Percentiles rank a stretch among this genome's conserved stretches.
Evolutionary conservation across 2,329 filamentous ascomycete genomes (phyloP).

Genomic region (Cryphonectria japonica): DNA sequence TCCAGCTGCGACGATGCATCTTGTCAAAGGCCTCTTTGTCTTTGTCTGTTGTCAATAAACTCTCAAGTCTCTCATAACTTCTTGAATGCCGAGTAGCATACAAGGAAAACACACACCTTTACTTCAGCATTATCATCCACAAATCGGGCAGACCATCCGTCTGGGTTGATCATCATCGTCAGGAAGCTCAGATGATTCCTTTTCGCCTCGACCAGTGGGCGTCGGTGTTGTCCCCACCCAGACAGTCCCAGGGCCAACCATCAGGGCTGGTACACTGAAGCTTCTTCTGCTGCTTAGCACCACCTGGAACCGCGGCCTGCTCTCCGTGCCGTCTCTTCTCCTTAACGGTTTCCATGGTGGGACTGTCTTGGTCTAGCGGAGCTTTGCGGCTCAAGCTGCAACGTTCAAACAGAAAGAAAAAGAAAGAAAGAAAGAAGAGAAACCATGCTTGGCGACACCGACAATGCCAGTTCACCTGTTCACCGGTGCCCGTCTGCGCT

Average conservation of each 20-base stretch:
- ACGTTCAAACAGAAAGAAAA: not conserved
- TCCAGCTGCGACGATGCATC: constrained; percentile 2
- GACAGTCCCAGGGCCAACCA: not conserved
- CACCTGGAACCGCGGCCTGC: constrained; percentile 4
- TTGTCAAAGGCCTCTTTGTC: not conserved
- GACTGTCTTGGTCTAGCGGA: constrained; percentile 1
- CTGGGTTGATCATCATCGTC: constrained; percentile 1
- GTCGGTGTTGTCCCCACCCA: not conserved
- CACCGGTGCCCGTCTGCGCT: constrained; percentile 31
- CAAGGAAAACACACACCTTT: not conserved
- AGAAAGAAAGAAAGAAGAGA: too few relatives aligned
- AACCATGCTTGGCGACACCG: not conserved
- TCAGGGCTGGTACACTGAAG: not conserved
- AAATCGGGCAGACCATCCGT: not conserved
- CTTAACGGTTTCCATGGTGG: not conserved
- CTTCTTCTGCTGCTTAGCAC: not conserved
- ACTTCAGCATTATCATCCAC: not conserved
- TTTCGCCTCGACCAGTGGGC: not conserved
- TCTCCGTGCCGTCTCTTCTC: constrained; percentile 7
- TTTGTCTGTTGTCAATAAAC: not conserved
- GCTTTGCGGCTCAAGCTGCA: constrained; percentile 12
- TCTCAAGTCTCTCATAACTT: not conserved
- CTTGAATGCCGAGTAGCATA: not conserved
- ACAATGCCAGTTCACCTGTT: constrained; percentile 31
- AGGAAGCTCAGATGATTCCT: constrained; percentile 10